Base-by-base conservation (phyloP, 805 yeast genomes). In the Vanderwaltozyma yarrowii region DNA sequence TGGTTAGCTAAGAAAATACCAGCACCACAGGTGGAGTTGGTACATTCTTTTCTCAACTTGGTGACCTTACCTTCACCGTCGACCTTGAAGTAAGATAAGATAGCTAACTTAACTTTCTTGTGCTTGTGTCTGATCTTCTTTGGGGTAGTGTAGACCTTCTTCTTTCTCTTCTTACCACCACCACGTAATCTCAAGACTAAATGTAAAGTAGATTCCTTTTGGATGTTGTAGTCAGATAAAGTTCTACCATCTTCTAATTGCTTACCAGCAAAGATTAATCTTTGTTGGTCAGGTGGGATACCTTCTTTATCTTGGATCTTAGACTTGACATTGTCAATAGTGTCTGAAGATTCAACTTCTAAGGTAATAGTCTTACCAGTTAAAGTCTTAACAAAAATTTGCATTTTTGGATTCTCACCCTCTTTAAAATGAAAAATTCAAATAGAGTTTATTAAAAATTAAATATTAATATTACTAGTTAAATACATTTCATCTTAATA, bases 141-240 rank as follows among this genome's bases (percentile, higher is more conserved):
- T 78, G 98, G 98, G 67, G 97, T 89, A 76, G 97, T 89, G 89
- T 89, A 92, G 69, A 87, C 96, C 94, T 89, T 89, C 96, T 92
- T 92, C 92, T 92, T 92, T 81, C 95, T 89, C 92, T 92, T 92
- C 85, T 88, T 92, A 78, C 95, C 95, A 74, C 95, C 96, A 76
- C 97, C 97, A 76, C 96, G 85, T 68, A 89, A 83, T 78, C 96
- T 87, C 54, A 89, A 74, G 52, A 89, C 97, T 73, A 89, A 79
- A 70, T 89, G 96, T 40, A 88, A 70, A 46, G 96, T 88, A 48
- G 96, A 86, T 73, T 88, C 96, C 76, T 88, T 88, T 73, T 87
- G 95, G 68, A 88, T 88, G 82, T 88, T 88, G 89, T 88, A 88
- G 73, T 88, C 96, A 51, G 95, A 80, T 49, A 88, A 72, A 48